These are phyloP conservation scores for Calonectria henricotiae DNA, from an alignment of 2,329 filamentous ascomycete species.

Conservation along the genomic window DNA sequence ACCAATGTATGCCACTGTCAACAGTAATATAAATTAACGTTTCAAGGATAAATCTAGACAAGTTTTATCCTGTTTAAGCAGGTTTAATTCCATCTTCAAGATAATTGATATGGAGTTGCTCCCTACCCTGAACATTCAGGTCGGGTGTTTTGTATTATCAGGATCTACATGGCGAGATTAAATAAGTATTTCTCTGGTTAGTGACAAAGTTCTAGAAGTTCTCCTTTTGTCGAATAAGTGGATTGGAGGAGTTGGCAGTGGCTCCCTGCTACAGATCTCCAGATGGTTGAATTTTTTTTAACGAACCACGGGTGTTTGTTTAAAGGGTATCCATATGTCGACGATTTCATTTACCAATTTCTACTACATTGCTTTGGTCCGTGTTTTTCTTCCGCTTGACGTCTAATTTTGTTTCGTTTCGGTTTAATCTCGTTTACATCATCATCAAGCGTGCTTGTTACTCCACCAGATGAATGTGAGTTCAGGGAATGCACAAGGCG, in stretches of 20 bases:
- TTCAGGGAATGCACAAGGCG: neutral
- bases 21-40: too few species aligned
- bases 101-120: too few species aligned
- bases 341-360: neutral
- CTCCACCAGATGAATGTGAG: neutral
- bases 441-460: neutral
- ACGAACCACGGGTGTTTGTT: neutral
- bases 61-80: too few species aligned
- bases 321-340: neutral
- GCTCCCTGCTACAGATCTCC: neutral
- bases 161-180: too few species aligned
- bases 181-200: neutral
- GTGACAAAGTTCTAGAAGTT: neutral
- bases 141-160: too few species aligned
- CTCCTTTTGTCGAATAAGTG: neutral
- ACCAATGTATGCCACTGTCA: too few species aligned
- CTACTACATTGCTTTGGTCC: neutral
- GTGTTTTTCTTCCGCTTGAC: neutral
- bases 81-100: too few species aligned
- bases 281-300: neutral
- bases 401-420: constrained; percentile 12
- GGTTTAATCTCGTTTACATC: neutral
- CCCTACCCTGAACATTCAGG: too few species aligned
- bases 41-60: too few species aligned
- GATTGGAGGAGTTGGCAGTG: neutral